These are phyloP conservation scores for Geosmithia flava DNA, from an alignment of 2,329 filamentous ascomycete genomes.

Conservation along the genomic window DNA sequence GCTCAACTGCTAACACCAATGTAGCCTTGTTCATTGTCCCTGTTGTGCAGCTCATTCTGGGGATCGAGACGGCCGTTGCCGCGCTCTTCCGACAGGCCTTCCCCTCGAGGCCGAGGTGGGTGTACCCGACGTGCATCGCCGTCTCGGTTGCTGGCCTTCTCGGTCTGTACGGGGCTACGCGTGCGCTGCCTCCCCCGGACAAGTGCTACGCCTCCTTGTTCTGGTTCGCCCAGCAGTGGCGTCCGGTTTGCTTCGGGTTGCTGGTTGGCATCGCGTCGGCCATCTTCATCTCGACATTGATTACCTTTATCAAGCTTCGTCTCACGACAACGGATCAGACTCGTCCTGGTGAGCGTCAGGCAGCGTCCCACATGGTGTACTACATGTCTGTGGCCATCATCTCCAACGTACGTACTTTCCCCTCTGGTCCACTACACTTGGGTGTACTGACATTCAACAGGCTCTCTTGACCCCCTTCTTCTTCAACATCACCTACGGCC, in stretches of 20 bases:
- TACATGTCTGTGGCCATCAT: constrained; percentile 46
- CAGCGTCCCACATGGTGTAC: constrained; percentile 59
- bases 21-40: constrained; percentile 55
- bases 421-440: too few species aligned
- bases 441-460: constrained; percentile 26
- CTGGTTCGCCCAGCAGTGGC: constrained; percentile 52
- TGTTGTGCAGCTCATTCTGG: constrained; percentile 53
- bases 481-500: constrained; percentile 36
- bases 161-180: constrained; percentile 44
- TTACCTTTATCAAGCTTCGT: constrained; percentile 45
- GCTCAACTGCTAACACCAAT: too few species aligned
- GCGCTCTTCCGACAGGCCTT: constrained; percentile 43
- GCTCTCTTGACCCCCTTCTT: constrained; percentile 53
- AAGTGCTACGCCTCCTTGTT: constrained; percentile 56
- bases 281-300: constrained; percentile 34
- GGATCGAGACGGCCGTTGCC: constrained; percentile 46
- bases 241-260: constrained; percentile 42
- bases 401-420: constrained; percentile 36
- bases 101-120: constrained; percentile 45
- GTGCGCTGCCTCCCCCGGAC: constrained; percentile 40
- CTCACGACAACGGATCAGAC: constrained; percentile 10
- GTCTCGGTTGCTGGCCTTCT: constrained; percentile 38
- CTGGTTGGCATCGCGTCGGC: constrained; percentile 36
- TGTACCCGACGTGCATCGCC: constrained; percentile 41
- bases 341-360: constrained; percentile 38